Conservation (phyloP, 768 basidiomycete species). For the Cystobasidium onofrii region DNA sequence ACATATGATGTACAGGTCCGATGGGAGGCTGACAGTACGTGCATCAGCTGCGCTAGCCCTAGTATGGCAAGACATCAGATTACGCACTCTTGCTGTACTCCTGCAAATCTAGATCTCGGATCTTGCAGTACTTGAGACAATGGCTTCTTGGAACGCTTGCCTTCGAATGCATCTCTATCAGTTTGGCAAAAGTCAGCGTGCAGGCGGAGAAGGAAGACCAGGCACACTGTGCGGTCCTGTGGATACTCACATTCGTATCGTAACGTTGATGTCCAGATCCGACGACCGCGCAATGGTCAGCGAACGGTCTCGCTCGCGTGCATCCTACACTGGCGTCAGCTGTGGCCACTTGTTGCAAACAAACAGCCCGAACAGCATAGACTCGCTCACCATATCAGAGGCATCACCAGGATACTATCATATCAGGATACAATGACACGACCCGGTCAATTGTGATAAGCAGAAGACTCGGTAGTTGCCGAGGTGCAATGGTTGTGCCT, state of each 20-base stretch:
- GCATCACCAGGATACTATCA: not conserved
- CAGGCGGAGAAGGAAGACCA: not conserved
- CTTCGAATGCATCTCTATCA: constrained; percentile 54
- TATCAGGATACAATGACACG: not conserved
- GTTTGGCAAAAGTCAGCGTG: not conserved
- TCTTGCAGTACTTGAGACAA: constrained; percentile 75
- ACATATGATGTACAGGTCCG: constrained; percentile 88
- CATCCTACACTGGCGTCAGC: not conserved
- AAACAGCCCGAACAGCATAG: not conserved
- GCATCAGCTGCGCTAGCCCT: not conserved
- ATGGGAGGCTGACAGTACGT: constrained; percentile 57
- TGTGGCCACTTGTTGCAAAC: not conserved
- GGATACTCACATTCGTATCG: constrained; percentile 45
- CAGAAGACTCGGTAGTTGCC: not conserved
- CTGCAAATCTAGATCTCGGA: constrained; percentile 72
- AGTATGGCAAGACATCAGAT: not conserved
- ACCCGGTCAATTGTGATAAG: no score
- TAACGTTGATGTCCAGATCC: constrained; percentile 34
- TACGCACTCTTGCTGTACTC: constrained; percentile 60
- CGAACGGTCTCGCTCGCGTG: constrained; percentile 22
- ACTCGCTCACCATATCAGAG: not conserved
- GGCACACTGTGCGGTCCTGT: no score
- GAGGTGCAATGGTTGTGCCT: not conserved
- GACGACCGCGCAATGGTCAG: constrained; percentile 33
- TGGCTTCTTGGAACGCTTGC: constrained; percentile 60